Evolutionary conservation across 176 grass and related monocot genomes (phyloP), one percentile per base, ranked within the genome.

Genomic region (Areca catechu): DNA sequence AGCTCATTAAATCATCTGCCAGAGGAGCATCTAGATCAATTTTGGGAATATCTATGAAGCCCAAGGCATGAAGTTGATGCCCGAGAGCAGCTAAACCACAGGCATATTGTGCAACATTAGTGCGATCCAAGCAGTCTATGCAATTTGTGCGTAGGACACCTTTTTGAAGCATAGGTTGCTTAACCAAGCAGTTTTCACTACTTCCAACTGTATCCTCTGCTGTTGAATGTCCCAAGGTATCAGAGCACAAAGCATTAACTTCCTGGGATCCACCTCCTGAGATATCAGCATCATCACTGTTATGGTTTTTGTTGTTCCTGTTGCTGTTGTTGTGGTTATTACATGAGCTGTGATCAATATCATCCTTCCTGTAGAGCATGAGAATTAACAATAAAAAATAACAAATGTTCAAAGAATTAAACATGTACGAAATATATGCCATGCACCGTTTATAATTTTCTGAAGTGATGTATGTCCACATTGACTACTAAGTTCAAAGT

Each of bases 121-220:
- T 97, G 53, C 92, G 92, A 79, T 97, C 92, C 57, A 97, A 76
- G 48, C 92, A 97, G 50, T 97, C 92, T 25, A 97, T 88, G 72
- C 92, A 97, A 75, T 97, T 97, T 22, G 92, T 88, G 56, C 92
- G 77, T 21, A 97, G 65, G 24, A 97, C 73, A 55, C 92, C 92
- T 50, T 77, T 87, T 54, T 97, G 92, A 51, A 97, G 80, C 52
- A 64, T 87, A 15, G 77, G 78, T 29, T 68, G 57, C 57, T 80
- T 86, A 65, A 73, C 58, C 16, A 25, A 53, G 37, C 66, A 53
- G 15, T 56, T 24, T 75, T 56, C 83, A 57, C 54, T 65, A 23
- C 63, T 80, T 56, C 74, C 78, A 66, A 25, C 21, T 80, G 76
- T 85, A 18, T 85, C 77, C 74, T 90, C 79, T 48, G 61, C 53